Base-by-base conservation (phyloP, 169 alveolate species). In the Ophryocystis elektroscirrha region DNA sequence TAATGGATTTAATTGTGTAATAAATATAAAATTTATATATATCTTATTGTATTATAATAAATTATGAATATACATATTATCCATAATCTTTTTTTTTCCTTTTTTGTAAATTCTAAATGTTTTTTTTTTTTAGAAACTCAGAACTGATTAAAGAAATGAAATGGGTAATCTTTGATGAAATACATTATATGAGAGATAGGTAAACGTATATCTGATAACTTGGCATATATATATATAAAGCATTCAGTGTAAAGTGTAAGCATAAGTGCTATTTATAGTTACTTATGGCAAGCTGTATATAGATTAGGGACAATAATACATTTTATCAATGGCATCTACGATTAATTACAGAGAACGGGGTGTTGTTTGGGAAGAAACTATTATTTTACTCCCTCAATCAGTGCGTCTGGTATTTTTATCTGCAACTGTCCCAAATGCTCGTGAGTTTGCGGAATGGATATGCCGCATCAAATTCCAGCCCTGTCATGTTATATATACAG, bases 331-430 rank as follows among this genome's bases (percentile, higher is more conserved):
- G n/a, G n/a, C n/a, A n/a, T n/a, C n/a, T n/a, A n/a, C n/a, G n/a
- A n/a, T n/a, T n/a, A n/a, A n/a, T n/a, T n/a, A n/a, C n/a, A 80
- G 89, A 54, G 98, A 94, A 57, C 74, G 99, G 51, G 99, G 99
- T 2, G 98, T 90, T 39, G 98, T 94, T 6, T 94, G 99, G 99
- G 99, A 94, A 70, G 99, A 91, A 61, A 91, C 96, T 1, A 85
- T 94, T 52, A 89, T 91, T 56, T 68, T 90, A 45, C 55, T 65
- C 0, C 69, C 65, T 1, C 48, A 25, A 5, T 75, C 82, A 38
- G 92, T 87, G 27, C 83, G 93, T 51, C 73, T 89, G 55, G 95
- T 91, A 15, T 91, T 91, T 76, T 68, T 94, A 45, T 85, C 96
- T 19, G 99, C 99, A 1, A 94, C 99, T 12, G 86, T 94, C 32